A percentile compares a stretch with the other conserved stretches of the same genome.
Evolutionary conservation across 2,329 filamentous ascomycete species (phyloP).

Genomic region (Cercospora zeae-maydis): DNA sequence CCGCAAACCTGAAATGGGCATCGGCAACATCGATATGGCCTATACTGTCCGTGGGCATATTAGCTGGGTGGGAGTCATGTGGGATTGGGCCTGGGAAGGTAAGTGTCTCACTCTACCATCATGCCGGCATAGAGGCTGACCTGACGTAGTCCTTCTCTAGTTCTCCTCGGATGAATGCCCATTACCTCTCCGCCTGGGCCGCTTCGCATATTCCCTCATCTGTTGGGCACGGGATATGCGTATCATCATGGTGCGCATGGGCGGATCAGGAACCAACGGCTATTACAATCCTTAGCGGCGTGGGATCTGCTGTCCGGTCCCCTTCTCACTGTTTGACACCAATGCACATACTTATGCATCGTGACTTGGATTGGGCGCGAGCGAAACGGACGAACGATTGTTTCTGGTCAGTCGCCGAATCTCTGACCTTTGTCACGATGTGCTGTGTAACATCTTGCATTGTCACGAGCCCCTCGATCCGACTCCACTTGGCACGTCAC

Average conservation of each 20-base stretch:
- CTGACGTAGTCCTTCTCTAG: constrained; percentile 6
- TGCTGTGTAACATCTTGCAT: not conserved
- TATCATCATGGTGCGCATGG: not conserved
- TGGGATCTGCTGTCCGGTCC: not conserved
- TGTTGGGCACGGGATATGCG: not conserved
- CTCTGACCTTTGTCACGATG: not conserved
- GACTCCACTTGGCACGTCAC: not conserved
- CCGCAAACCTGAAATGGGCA: constrained; percentile 5
- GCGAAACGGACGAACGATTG: not conserved
- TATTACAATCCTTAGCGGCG: not conserved
- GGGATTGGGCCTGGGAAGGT: constrained; percentile 71
- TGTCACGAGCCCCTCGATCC: not conserved
- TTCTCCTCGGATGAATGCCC: constrained; percentile 7
- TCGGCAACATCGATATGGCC: constrained; percentile 40
- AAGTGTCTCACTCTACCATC: constrained; percentile 33
- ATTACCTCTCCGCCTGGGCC: not conserved
- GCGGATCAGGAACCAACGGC: not conserved
- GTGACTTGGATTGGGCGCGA: not conserved
- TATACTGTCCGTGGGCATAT: constrained; percentile 62
- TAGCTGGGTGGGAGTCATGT: constrained; percentile 70
- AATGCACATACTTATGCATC: not conserved
- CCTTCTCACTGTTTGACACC: not conserved
- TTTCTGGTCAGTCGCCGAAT: not conserved
- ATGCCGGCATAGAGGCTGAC: not conserved
- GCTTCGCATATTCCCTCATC: not conserved